phyloP scores from a whole-genome alignment of 192 early-diverging fungal genomes.

The Gigaspora rosea region DNA sequence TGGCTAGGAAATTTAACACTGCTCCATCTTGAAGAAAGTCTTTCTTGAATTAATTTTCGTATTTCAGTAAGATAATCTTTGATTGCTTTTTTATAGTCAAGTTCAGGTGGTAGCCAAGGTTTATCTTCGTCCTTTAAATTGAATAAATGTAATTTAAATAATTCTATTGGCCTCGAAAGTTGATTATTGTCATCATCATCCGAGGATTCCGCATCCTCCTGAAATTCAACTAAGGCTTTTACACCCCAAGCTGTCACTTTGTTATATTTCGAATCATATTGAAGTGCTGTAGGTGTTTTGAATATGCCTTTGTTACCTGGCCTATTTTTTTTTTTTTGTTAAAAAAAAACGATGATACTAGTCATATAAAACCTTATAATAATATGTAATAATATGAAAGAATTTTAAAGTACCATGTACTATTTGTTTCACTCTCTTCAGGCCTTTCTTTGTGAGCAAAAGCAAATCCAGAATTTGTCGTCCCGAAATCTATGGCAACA shows the following conservation, averaged over 20 bases:
- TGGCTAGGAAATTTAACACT: conserved; percentile 1
- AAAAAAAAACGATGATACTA: neutral
- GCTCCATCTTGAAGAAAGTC: neutral
- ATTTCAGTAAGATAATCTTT: conserved; percentile 24
- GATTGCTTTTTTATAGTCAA: conserved; percentile 3
- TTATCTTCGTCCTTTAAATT: neutral
- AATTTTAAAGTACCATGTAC: neutral
- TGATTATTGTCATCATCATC: neutral
- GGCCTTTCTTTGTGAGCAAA: neutral
- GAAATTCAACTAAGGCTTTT: conserved; percentile 2
- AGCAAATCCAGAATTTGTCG: conserved; percentile 10
- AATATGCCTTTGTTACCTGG: neutral
- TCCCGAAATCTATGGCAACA: conserved; percentile 16
- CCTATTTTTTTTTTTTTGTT: neutral
- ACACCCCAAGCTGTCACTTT: conserved; percentile 13
- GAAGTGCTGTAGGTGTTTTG: conserved; percentile 22
- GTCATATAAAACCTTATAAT: neutral
- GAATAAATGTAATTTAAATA: conserved; percentile 29
- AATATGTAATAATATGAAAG: neutral
- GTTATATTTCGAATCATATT: conserved; percentile 10
- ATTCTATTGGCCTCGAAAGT: conserved; percentile 3
- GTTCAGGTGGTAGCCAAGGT: conserved; percentile 11
- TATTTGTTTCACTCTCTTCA: neutral
- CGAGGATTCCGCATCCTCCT: neutral
- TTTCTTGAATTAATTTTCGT: neutral